Conservation (phyloP, 805 yeast genomes). For the Komagataella pastoris region DNA sequence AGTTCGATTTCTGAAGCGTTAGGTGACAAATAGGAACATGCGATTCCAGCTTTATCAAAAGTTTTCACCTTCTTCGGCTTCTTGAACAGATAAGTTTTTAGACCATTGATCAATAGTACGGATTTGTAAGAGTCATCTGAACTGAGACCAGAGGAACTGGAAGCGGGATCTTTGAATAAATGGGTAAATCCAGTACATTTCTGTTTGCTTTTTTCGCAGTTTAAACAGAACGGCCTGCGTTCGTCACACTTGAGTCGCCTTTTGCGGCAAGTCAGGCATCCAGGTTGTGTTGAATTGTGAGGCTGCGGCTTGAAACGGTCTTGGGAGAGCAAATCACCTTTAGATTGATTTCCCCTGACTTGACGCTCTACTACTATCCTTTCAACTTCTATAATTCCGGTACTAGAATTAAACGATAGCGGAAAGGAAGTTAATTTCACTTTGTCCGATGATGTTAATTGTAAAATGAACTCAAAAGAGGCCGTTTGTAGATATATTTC, state of each 20-base stretch:
- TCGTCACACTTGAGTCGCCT: slow-evolving; percentile 70
- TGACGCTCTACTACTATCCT: slow-evolving; percentile 15
- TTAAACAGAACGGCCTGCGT: slow-evolving; percentile 52
- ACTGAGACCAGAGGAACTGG: background rate
- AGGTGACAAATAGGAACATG: background rate
- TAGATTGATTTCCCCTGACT: background rate
- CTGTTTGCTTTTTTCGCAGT: slow-evolving; percentile 53
- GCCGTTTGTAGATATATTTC: slow-evolving; percentile 27
- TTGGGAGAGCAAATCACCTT: no score
- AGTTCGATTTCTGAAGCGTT: background rate
- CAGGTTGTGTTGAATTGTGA: slow-evolving; percentile 57
- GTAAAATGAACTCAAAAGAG: slow-evolving; percentile 15
- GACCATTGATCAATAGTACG: slow-evolving; percentile 13
- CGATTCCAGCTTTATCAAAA: slow-evolving; percentile 10
- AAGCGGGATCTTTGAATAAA: background rate
- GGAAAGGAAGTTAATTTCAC: slow-evolving; percentile 26
- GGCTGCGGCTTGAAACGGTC: slow-evolving; percentile 23
- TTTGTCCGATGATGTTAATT: slow-evolving; percentile 7
- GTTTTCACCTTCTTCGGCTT: slow-evolving; percentile 11
- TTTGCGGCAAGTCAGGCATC: slow-evolving; percentile 62
- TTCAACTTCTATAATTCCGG: slow-evolving; percentile 19
- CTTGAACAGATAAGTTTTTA: slow-evolving; percentile 5
- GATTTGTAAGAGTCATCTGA: slow-evolving; percentile 5
- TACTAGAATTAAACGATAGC: slow-evolving; percentile 24
- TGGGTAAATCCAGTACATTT: slow-evolving; percentile 40